A percentile compares a stretch with the other conserved stretches of the same genome.
phyloP scores from a whole-genome alignment of 2,329 filamentous ascomycete genomes.

The Rhytidhysteron rufulum region DNA sequence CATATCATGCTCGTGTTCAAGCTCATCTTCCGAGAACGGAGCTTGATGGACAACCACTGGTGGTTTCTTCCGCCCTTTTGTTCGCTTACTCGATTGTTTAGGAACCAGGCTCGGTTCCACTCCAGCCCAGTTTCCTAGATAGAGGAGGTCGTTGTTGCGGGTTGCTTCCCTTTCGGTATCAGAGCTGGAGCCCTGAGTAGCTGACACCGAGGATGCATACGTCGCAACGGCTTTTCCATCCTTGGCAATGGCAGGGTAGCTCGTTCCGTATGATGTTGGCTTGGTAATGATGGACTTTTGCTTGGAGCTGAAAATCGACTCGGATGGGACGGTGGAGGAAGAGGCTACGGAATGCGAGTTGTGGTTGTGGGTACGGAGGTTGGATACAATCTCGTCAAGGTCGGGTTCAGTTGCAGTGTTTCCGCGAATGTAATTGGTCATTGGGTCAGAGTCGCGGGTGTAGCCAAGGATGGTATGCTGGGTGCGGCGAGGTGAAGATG shows the following conservation, averaged over 20 bases:
- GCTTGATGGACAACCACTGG: slow-evolving; percentile 10
- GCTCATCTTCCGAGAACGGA: no score
- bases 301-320: slow-evolving; percentile 13
- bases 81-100: slow-evolving; percentile 11
- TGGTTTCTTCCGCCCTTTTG: slow-evolving; percentile 19
- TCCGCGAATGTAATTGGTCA: slow-evolving; percentile 13
- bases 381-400: slow-evolving; percentile 12
- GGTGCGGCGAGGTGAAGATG: slow-evolving; percentile 6
- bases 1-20: slow-evolving; percentile 4
- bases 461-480: slow-evolving; percentile 7
- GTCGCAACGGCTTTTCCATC: slow-evolving; percentile 10
- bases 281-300: slow-evolving; percentile 20
- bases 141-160: slow-evolving; percentile 9
- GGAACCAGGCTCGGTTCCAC: slow-evolving; percentile 3
- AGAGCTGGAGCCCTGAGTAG: slow-evolving; percentile 21
- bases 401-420: slow-evolving; percentile 10
- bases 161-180: slow-evolving; percentile 13
- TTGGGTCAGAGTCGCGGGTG: slow-evolving; percentile 15
- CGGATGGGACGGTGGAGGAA: slow-evolving; percentile 11
- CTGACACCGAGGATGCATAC: slow-evolving; percentile 23
- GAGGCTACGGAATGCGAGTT: slow-evolving; percentile 7
- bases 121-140: slow-evolving; percentile 18
- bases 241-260: slow-evolving; percentile 9
- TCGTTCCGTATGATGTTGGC: slow-evolving; percentile 24
- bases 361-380: slow-evolving; percentile 9